Conservation (phyloP, 2,329 filamentous ascomycete species). For the Botryotinia globosa region DNA sequence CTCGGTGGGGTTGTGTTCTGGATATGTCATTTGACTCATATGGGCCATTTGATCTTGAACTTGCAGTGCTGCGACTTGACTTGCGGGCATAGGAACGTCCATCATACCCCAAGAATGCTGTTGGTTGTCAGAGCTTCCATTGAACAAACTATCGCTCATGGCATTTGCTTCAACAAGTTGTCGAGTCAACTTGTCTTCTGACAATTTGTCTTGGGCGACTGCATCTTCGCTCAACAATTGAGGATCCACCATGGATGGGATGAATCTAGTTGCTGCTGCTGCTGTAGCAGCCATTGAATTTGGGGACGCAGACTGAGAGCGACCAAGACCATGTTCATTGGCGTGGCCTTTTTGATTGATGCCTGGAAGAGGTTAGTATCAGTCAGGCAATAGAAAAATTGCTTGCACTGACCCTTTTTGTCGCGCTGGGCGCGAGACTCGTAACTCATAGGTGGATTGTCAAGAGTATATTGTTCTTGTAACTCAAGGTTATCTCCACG, state of each 20-base stretch:
- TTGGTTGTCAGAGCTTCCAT: constrained; percentile 25
- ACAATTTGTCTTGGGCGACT: constrained; percentile 24
- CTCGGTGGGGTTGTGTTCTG: constrained; percentile 26
- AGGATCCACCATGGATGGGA: constrained; percentile 39
- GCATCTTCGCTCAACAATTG: constrained; percentile 35
- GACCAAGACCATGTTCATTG: neutral
- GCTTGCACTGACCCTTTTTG: constrained; percentile 41
- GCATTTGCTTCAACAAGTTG: constrained; percentile 31
- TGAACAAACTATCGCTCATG: constrained; percentile 28
- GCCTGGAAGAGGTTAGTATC: constrained; percentile 10
- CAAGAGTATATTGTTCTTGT: constrained; percentile 58
- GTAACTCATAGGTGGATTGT: constrained; percentile 53
- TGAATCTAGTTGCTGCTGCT: constrained; percentile 34
- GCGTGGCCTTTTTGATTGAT: neutral
- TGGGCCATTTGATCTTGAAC: constrained; percentile 16
- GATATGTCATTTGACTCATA: constrained; percentile 26
- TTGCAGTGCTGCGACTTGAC: constrained; percentile 12
- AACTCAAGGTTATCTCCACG: constrained; percentile 46
- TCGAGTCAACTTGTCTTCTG: constrained; percentile 29
- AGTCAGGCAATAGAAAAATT: neutral
- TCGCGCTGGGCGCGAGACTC: constrained; percentile 42
- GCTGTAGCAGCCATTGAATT: constrained; percentile 35
- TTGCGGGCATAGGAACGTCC: constrained; percentile 22
- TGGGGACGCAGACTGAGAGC: constrained; percentile 33
- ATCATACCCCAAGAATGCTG: constrained; percentile 34